Conservation (phyloP, 371 early-diverging fungal species). For the Mucor indicus region DNA sequence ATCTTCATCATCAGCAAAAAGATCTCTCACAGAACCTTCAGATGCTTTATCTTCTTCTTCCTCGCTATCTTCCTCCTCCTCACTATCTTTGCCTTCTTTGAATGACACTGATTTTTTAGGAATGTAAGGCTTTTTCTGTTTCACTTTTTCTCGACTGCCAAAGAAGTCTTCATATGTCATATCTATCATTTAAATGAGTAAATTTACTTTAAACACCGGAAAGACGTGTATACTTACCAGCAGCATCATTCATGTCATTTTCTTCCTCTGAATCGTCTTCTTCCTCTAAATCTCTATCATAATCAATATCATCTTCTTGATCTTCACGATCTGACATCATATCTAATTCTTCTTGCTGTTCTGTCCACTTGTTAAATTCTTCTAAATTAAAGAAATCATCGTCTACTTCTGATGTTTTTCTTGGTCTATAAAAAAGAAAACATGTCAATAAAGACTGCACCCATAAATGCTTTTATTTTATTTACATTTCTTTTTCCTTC, state of each 20-base stretch:
- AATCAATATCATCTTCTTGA: constrained; percentile 45
- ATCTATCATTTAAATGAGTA: constrained; percentile 23
- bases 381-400: constrained; percentile 67
- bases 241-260: constrained; percentile 40
- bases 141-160: constrained; percentile 27
- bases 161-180: constrained; percentile 55
- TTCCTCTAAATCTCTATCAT: constrained; percentile 55
- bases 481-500: constrained; percentile 11
- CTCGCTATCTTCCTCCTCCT: constrained; percentile 41
- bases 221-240: constrained; percentile 8
- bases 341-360: constrained; percentile 32
- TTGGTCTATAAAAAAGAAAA: constrained; percentile 1
- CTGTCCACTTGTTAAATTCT: constrained; percentile 62
- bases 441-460: background rate
- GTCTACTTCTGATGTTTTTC: constrained; percentile 54
- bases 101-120: constrained; percentile 27
- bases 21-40: constrained; percentile 42
- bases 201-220: background rate
- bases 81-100: constrained; percentile 32
- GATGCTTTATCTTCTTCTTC: constrained; percentile 31
- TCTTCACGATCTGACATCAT: constrained; percentile 51
- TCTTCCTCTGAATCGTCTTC: constrained; percentile 47
- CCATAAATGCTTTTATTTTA: constrained; percentile 1
- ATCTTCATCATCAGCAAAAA: constrained; percentile 55
- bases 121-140: constrained; percentile 17